Evolutionary conservation across 306 rosid genomes (phyloP).

Genomic region (Delonix regia): DNA sequence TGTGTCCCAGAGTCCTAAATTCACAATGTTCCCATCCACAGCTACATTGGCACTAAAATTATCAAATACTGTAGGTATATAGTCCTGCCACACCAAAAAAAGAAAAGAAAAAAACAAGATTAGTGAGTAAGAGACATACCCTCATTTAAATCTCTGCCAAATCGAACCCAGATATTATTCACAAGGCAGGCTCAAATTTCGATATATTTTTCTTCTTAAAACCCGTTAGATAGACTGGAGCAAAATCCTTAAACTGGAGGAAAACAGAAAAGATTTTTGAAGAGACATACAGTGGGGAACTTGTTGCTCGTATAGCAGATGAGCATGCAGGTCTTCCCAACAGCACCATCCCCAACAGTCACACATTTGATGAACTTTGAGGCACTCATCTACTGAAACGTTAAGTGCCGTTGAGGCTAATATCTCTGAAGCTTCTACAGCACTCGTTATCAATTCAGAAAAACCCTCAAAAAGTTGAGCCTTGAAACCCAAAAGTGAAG

Average conservation of each 20-base stretch:
- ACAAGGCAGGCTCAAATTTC: not conserved
- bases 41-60: conserved; percentile 97
- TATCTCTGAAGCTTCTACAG: conserved; percentile 16
- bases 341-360: conserved; percentile 99
- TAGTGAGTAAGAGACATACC: conserved; percentile 9
- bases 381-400: conserved; percentile 68
- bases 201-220: not conserved
- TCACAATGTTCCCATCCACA: conserved; percentile 92
- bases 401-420: conserved; percentile 11
- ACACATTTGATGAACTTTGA: conserved; percentile 98
- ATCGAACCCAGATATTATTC: not conserved
- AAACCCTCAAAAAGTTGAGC: conserved; percentile 26
- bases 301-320: conserved; percentile 97
- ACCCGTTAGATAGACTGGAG: not conserved
- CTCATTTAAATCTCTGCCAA: conserved; percentile 8
- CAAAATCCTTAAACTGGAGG: conserved; percentile 33
- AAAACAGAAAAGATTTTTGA: conserved; percentile 24
- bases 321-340: conserved; percentile 99
- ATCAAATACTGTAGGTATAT: conserved; percentile 93
- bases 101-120: not conserved
- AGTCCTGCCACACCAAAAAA: conserved; percentile 74
- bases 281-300: conserved; percentile 75
- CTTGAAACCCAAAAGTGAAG: conserved; percentile 10
- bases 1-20: conserved; percentile 97
- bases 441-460: conserved; percentile 6